These are phyloP conservation scores for Coemansia sp. DNA, from an alignment of 192 early-diverging fungal genomes.

Conservation along the genomic window DNA sequence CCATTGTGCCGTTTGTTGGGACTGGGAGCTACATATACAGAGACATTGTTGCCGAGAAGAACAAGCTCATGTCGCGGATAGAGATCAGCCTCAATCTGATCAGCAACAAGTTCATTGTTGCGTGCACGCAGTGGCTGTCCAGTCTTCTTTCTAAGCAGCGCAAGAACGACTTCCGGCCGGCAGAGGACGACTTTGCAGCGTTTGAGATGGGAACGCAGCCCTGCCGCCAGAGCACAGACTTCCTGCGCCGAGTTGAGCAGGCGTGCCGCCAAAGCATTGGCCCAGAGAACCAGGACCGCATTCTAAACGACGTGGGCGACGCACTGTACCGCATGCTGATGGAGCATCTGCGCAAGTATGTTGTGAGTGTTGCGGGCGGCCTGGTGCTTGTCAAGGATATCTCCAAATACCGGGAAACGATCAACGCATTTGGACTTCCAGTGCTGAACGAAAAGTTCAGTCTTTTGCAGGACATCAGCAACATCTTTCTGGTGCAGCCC, in stretches of 20 bases:
- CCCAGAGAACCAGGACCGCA: slow-evolving; percentile 73
- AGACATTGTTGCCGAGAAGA: slow-evolving; percentile 84
- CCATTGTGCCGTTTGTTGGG: slow-evolving; percentile 46
- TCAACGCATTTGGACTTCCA: slow-evolving; percentile 73
- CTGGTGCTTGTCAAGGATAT: slow-evolving; percentile 91
- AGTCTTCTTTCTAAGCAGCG: slow-evolving; percentile 75
- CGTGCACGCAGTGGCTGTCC: slow-evolving; percentile 70
- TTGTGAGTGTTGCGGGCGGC: slow-evolving; percentile 82
- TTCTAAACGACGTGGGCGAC: slow-evolving; percentile 77
- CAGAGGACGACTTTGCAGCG: slow-evolving; percentile 78
- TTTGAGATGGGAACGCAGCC: slow-evolving; percentile 75
- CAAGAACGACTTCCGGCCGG: slow-evolving; percentile 87
- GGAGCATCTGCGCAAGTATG: slow-evolving; percentile 91
- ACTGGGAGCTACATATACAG: slow-evolving; percentile 65
- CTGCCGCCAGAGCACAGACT: slow-evolving; percentile 78
- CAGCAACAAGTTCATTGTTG: slow-evolving; percentile 58
- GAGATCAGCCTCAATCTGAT: slow-evolving; percentile 81
- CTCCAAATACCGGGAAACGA: slow-evolving; percentile 87
- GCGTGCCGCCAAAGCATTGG: slow-evolving; percentile 65
- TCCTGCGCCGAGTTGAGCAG: slow-evolving; percentile 65
- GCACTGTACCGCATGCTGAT: slow-evolving; percentile 81
- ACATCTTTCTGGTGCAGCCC: slow-evolving; percentile 89
- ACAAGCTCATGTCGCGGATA: slow-evolving; percentile 79
- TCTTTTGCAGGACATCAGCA: slow-evolving; percentile 88
- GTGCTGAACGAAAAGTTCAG: slow-evolving; percentile 82